Base-by-base conservation (phyloP, 306 rosid genomes). In the Arachis hypogaea region DNA sequence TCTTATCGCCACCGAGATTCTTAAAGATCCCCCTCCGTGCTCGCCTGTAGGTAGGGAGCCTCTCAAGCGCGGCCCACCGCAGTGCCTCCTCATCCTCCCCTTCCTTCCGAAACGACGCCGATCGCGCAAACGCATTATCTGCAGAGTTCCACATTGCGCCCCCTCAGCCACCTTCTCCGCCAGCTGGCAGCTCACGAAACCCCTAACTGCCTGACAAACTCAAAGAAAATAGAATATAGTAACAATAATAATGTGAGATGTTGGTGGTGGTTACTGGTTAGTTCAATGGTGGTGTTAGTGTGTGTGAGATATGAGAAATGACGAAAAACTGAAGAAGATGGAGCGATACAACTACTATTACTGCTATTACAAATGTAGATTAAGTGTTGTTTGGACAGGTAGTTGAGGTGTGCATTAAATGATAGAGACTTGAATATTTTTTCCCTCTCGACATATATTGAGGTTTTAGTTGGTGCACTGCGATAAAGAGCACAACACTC, bases 21-120 rank as follows among this genome's bases (percentile, higher is more conserved):
- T 58, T 86, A 72, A 95, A 95, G 66, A 95, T 90, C 50, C 98
- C 98, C 50, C 96, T 82, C 1, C 99, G 84, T 0, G 85, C 92
- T n/a, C 99, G 80, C 44, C 76, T 18, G 66, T 95, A 95, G 0
- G 99, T 95, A 1, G 99, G 98, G 9, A 95, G 78, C 71, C 98
- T 80, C 89, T 95, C 93, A 9, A 95, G 80, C 59, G 98, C 99
- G 9, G 98, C 99, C 99, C 99, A 95, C 52, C 93, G 97, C 41
- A 95, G 86, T n/a, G 86, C 99, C 80, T 84, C 93, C 76, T 88
- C 97, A 1, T 92, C 99, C 7, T 88, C 97, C 0, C 81, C 90
- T 2, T 49, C 77, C 69, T 79, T 95, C 57, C 88, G 51, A 7
- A 88, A 87, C 61, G 99, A 87, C 56, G 83, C 60, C 77, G 96